Conservation (phyloP, 116 monocot genomes). For the Phalaenopsis hybrid region DNA sequence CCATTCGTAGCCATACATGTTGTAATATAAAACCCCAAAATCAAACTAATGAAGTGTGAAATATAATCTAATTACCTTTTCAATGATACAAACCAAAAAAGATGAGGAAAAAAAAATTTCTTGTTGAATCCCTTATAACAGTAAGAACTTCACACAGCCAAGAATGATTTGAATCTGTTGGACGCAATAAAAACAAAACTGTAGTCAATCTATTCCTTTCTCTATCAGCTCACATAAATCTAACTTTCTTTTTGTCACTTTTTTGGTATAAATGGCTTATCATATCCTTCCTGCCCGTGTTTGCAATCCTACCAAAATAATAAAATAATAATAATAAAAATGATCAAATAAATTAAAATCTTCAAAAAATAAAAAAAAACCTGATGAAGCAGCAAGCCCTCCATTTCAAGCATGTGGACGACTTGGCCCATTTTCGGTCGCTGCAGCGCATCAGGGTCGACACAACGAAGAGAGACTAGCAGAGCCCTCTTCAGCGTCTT, state of each 20-base stretch:
- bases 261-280: not conserved
- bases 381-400: conserved; percentile 39
- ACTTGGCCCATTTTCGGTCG: conserved; percentile 79
- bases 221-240: no score
- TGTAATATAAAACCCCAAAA: no score
- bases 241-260: not conserved
- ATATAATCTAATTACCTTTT: no score
- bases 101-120: no score
- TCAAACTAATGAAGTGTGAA: no score
- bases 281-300: not conserved
- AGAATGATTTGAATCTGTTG: no score
- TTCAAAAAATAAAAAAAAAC: conserved; percentile 12
- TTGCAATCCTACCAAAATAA: not conserved
- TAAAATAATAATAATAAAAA: not conserved
- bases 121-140: no score
- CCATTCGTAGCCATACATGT: no score
- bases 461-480: conserved; percentile 58
- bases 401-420: conserved; percentile 80
- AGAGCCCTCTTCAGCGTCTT: conserved; percentile 58
- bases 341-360: not conserved
- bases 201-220: no score
- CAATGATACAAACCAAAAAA: no score
- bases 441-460: conserved; percentile 67
- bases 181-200: no score
- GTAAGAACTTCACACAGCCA: no score